Conservation (phyloP, 2,329 filamentous ascomycete genomes). For the Aspergillus ruber region DNA sequence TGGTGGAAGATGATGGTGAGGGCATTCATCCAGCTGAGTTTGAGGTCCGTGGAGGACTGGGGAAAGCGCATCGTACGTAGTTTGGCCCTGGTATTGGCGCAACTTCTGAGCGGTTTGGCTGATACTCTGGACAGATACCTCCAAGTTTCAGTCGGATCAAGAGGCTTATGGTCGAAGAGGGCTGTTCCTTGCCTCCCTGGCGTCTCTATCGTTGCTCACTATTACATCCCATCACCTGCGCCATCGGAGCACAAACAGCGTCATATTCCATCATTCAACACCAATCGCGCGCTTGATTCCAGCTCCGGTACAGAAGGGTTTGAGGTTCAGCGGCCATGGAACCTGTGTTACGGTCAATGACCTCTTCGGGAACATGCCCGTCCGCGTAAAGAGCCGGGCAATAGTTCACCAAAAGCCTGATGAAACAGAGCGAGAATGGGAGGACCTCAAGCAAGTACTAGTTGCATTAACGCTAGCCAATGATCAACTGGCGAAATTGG, state of each 20-base stretch:
- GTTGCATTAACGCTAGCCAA: constrained; percentile 66
- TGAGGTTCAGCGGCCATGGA: constrained; percentile 57
- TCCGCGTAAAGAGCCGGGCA: constrained; percentile 74
- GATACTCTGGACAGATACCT: constrained; percentile 58
- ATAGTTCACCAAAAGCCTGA: constrained; percentile 45
- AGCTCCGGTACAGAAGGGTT: constrained; percentile 51
- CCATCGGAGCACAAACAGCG: constrained; percentile 49
- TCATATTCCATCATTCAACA: constrained; percentile 65
- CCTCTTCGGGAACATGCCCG: constrained; percentile 84
- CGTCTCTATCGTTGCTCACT: constrained; percentile 67
- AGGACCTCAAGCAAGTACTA: constrained; percentile 52
- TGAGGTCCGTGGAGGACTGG: constrained; percentile 60
- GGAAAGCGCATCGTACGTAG: constrained; percentile 60
- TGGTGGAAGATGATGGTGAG: constrained; percentile 74
- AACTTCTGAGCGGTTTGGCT: neutral
- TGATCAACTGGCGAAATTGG: constrained; percentile 51
- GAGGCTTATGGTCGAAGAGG: constrained; percentile 62
- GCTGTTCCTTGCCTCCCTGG: constrained; percentile 69
- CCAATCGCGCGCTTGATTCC: constrained; percentile 60
- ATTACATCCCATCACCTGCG: constrained; percentile 62
- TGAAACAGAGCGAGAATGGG: constrained; percentile 59
- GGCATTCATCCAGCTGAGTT: constrained; percentile 76
- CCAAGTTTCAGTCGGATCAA: constrained; percentile 53
- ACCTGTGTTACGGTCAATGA: constrained; percentile 71
- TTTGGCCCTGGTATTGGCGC: neutral